phyloP scores from a whole-genome alignment of 1,284 basidiomycete genomes.

The Malassezia brasiliensis region DNA sequence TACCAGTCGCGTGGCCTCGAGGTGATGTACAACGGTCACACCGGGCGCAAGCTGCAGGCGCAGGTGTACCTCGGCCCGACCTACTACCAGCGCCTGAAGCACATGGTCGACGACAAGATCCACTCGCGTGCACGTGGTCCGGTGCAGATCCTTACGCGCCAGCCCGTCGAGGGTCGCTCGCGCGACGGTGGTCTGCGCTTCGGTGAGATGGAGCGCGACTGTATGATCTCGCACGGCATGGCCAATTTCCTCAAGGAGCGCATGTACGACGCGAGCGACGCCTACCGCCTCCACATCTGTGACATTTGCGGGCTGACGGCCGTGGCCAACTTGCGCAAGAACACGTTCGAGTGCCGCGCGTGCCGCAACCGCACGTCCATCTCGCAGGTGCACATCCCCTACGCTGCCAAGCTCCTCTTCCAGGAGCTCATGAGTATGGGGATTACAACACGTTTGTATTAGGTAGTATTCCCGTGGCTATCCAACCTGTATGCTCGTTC shows the following conservation, averaged over 20 bases:
- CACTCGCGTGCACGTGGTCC: constrained; percentile 94
- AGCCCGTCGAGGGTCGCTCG: constrained; percentile 98
- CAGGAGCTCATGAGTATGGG: constrained; percentile 57
- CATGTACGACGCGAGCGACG: constrained; percentile 46
- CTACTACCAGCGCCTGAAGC: constrained; percentile 97
- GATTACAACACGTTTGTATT: constrained; percentile 42
- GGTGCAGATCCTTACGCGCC: constrained; percentile 91
- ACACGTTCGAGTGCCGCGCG: constrained; percentile 42
- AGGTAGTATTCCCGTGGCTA: neutral
- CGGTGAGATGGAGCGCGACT: constrained; percentile 99
- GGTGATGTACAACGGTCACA: constrained; percentile 98
- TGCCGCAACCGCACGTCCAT: constrained; percentile 45
- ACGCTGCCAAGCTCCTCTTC: constrained; percentile 68
- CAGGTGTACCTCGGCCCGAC: constrained; percentile 98
- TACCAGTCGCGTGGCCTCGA: constrained; percentile 81
- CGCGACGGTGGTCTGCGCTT: constrained; percentile 97
- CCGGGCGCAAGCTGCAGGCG: constrained; percentile 88
- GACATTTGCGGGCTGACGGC: constrained; percentile 44
- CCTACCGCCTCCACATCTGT: constrained; percentile 46
- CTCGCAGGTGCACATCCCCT: constrained; percentile 49
- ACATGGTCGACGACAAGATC: constrained; percentile 99
- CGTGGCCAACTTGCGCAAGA: constrained; percentile 45
- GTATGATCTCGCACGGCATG: constrained; percentile 99
- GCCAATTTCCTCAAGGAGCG: constrained; percentile 69
- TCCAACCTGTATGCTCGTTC: neutral